phyloP scores from a whole-genome alignment of 352 stramenopile genomes.

The Globisporangium viniferum region DNA sequence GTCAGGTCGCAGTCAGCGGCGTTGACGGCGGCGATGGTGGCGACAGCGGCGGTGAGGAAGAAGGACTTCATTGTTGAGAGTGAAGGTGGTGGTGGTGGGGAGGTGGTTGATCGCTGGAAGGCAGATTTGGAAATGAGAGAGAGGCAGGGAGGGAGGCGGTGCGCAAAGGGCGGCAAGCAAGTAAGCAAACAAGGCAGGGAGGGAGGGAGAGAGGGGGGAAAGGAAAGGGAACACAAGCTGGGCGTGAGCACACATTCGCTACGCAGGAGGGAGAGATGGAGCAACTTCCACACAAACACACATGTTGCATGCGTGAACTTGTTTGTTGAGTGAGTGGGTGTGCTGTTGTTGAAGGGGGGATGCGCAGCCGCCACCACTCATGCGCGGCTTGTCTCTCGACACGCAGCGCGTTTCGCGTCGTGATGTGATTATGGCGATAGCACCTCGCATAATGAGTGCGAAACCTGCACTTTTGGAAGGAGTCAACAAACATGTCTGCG shows the following conservation, averaged over 20 bases:
- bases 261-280: not conserved
- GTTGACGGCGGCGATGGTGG: conserved; percentile 17
- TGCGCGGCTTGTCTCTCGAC: not conserved
- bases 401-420: not conserved
- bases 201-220: not conserved
- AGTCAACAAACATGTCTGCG: no score
- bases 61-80: conserved; percentile 29
- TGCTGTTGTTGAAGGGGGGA: not conserved
- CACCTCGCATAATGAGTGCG: not conserved
- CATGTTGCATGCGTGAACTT: no score
- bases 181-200: not conserved
- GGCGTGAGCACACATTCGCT: no score
- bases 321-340: not conserved
- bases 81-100: not conserved
- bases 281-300: not conserved
- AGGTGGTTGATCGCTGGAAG: conserved; percentile 6
- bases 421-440: not conserved
- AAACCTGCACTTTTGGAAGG: no score
- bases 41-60: conserved; percentile 14
- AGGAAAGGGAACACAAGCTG: not conserved
- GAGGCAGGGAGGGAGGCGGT: no score
- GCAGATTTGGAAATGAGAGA: not conserved
- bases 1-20: conserved; percentile 25
- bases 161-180: not conserved
- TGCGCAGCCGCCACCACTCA: no score